Evolutionary conservation across 108 stramenopile genomes (phyloP).

Genomic region (Cyclostephanos tholiformis): DNA sequence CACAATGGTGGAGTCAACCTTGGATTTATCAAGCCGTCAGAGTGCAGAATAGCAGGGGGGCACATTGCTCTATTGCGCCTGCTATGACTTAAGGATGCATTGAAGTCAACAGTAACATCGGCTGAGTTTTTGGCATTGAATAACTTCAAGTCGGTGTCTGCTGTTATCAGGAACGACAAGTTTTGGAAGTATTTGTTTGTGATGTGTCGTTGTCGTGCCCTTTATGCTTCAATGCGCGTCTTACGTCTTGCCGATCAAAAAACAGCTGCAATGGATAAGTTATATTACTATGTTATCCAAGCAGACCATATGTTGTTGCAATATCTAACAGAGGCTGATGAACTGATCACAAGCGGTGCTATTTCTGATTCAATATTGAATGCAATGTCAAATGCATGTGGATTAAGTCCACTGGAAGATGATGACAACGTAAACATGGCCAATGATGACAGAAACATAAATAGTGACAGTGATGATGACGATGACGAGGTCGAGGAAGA

Average conservation of each 20-base stretch:
- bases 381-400: background rate
- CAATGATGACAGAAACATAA: background rate
- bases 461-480: background rate
- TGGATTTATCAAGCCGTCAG: too few species aligned
- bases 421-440: background rate
- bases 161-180: background rate
- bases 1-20: too few species aligned
- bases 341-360: background rate
- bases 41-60: too few species aligned
- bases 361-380: background rate
- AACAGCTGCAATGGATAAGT: too few species aligned
- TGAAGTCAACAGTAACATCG: background rate
- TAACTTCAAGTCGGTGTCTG: background rate
- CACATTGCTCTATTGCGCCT: constrained; percentile 2
- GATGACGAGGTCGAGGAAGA: background rate
- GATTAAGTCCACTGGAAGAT: background rate
- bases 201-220: constrained; percentile 1
- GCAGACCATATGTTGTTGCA: constrained; percentile 4
- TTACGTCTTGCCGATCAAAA: too few species aligned
- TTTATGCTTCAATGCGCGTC: constrained; percentile 11
- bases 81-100: too few species aligned
- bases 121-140: background rate
- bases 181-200: too few species aligned
- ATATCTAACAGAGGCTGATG: too few species aligned
- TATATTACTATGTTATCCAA: constrained; percentile 2